Evolutionary conservation across 192 early-diverging fungal species (phyloP), one percentile per base, ranked within the genome.

Genomic region (Coemansia sp.): DNA sequence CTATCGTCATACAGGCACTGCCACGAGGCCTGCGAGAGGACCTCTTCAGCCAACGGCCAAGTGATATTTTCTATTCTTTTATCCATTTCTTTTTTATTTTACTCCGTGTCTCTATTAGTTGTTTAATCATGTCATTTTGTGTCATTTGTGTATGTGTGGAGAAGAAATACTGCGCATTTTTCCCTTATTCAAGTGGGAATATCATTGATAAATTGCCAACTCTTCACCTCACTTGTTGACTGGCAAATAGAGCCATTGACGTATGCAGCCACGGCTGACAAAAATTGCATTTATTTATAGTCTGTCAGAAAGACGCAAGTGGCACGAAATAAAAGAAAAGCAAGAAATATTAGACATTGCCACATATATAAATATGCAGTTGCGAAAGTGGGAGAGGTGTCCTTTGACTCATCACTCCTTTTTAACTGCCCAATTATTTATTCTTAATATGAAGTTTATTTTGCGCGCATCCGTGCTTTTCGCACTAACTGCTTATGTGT

Each of bases 1-100:
- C 1, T 82, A 82, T 43, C 70, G 74, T 10, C 80, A 82, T 64
- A 74, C 72, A 0, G 80, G 80, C 28, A 82, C 80, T 6, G 59
- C 80, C 0, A 73, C 79, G 2, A 58, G 79, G 7, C 79, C 79
- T 6, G 67, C 64, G 16, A 43, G 67, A 11, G 52, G 26, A 2
- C 52, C 52, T 0, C 52, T 30, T 1, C 52, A 26, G 28, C 1
- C 52, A 28, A 42, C 17, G 61, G 46, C 19, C 17, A 49, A 49
- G 46, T 49, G 46, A 49, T 63, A 42, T 4, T 11, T 13, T 39
- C 21, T 47, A 46, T 63, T 46, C 19, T 32, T 33, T 13, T 21
- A 21, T 33, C n/a, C 10, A 9, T n/a, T 64, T 33, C 32, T 11
- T 11, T 21, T 42, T 2, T 42, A 47, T 42, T 7, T 39, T 37